Conservation (phyloP, 345 rosid species). For the Eucalyptus marginata region DNA sequence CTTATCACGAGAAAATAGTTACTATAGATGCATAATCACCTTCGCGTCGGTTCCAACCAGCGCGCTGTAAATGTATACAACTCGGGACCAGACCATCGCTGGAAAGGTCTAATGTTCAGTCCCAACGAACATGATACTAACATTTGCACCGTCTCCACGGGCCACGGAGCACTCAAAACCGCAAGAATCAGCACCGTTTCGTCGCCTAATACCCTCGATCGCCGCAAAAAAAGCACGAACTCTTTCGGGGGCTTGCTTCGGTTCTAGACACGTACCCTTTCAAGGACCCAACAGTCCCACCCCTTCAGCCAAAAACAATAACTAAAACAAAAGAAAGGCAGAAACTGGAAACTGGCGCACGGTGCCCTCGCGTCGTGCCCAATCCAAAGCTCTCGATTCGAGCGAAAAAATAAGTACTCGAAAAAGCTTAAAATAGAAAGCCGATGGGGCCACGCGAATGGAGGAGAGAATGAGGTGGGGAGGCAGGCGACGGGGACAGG, state of each 20-base stretch:
- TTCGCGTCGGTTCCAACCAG: rapidly evolving
- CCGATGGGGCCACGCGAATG: neutral
- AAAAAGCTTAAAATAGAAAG: neutral
- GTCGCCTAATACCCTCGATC: neutral
- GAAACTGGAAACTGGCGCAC: neutral
- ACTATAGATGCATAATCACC: rapidly evolving
- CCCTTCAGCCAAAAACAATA: neutral
- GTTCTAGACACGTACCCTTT: neutral
- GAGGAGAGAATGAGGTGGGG: neutral
- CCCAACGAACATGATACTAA: neutral
- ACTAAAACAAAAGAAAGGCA: neutral
- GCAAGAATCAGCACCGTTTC: neutral
- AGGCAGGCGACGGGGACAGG: neutral
- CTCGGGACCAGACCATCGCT: neutral
- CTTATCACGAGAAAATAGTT: no score
- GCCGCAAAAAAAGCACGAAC: neutral
- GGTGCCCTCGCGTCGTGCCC: neutral
- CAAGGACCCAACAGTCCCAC: neutral
- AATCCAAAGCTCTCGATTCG: neutral
- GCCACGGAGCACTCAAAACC: neutral
- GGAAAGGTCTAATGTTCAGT: neutral
- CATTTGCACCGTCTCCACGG: no score
- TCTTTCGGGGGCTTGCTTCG: neutral
- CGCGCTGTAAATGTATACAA: neutral
- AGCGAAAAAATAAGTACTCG: neutral